Percentiles rank a stretch among this genome's conserved stretches.
Conservation (phyloP, 441 rosid genomes). For the Pelargonium australe region DNA sequence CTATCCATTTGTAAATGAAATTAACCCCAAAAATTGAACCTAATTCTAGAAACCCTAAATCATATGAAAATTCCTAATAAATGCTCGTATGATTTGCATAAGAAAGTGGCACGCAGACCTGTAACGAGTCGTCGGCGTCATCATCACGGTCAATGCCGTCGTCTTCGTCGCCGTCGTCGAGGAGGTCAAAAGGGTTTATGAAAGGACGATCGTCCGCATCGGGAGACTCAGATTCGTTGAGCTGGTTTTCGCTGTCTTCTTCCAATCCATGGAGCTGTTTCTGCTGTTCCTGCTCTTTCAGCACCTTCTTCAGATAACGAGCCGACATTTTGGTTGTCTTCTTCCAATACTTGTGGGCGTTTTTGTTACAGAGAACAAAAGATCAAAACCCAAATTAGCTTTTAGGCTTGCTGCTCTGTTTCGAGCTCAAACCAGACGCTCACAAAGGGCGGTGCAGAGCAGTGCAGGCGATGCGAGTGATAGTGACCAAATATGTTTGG, state of each 20-base stretch:
- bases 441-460: too few relatives aligned
- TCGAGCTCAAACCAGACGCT: too few relatives aligned
- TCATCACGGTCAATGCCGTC: constrained; percentile 33
- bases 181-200: constrained; percentile 68
- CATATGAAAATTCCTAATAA: not conserved
- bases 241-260: constrained; percentile 33
- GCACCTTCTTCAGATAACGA: constrained; percentile 65
- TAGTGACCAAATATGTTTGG: too few relatives aligned
- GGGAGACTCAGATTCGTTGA: constrained; percentile 32
- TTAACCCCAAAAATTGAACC: too few relatives aligned
- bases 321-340: constrained; percentile 46
- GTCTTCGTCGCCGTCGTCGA: constrained; percentile 45
- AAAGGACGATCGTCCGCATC: constrained; percentile 33
- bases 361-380: too few relatives aligned
- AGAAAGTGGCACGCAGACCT: constrained; percentile 31
- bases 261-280: constrained; percentile 26
- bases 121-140: constrained; percentile 4
- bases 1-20: not conserved
- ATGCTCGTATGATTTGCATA: not conserved
- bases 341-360: not conserved
- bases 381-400: too few relatives aligned
- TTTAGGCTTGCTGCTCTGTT: too few relatives aligned
- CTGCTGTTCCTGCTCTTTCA: constrained; percentile 62
- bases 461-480: too few relatives aligned
- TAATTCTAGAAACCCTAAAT: not conserved